These are phyloP conservation scores for Rhodotorula sp. DNA, from an alignment of 1,284 basidiomycete species.

Conservation along the genomic window DNA sequence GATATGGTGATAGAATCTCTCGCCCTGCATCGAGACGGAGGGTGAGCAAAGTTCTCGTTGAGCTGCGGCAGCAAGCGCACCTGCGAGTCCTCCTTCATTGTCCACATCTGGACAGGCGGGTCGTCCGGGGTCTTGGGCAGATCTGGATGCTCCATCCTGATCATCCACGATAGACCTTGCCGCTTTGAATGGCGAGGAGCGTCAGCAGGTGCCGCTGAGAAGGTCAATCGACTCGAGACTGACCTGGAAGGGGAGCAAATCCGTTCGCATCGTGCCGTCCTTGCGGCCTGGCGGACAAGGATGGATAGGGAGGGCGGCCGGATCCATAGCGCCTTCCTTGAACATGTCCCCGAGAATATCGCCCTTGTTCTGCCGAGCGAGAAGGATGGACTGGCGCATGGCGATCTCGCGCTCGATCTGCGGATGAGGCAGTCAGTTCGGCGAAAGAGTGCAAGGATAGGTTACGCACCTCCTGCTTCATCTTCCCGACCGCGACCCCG, in stretches of 20 bases:
- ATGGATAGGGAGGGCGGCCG: constrained; percentile 20
- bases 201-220: neutral
- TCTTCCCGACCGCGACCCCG: neutral
- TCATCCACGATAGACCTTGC: constrained; percentile 43
- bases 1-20: constrained; percentile 55
- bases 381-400: constrained; percentile 25
- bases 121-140: constrained; percentile 54
- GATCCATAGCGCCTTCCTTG: constrained; percentile 36
- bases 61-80: constrained; percentile 53
- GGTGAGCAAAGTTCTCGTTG: constrained; percentile 6
- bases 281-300: constrained; percentile 37
- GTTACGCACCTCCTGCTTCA: neutral
- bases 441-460: neutral
- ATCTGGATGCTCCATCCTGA: constrained; percentile 38
- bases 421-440: too few species aligned
- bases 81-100: constrained; percentile 57
- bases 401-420: constrained; percentile 10
- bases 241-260: constrained; percentile 37
- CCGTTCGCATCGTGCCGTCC: constrained; percentile 33
- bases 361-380: constrained; percentile 16
- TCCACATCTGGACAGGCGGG: constrained; percentile 83
- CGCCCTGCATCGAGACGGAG: constrained; percentile 56
- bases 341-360: constrained; percentile 36
- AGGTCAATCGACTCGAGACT: neutral
- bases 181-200: neutral